Base-by-base conservation (phyloP, 2,329 filamentous ascomycete genomes). In the Alternaria arbusti region DNA sequence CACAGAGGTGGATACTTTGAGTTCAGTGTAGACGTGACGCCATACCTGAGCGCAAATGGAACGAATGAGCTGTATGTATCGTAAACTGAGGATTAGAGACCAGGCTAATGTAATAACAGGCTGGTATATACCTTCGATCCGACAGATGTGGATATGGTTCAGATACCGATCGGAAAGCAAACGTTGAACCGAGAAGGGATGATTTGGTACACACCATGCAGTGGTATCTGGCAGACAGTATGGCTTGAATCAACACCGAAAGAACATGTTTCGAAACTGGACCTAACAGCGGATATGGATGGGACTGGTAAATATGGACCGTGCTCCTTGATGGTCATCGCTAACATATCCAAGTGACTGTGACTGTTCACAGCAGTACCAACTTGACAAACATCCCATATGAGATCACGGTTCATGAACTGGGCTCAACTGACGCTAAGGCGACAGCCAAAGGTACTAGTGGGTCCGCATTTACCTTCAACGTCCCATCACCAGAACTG, bases 171-270 rank as follows among this genome's bases (percentile, higher is more conserved):
- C 46, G 90, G 90, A 65, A 91, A 91, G 74, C 89, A 91, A 74
- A 86, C 85, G 0, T 72, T 85, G 1, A 79, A 78, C 0, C 87
- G 86, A 0, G 84, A 82, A 11, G 86, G 89, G 69, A 74, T 72
- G 69, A 92, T 92, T 63, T 92, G 90, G 76, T 92, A 92, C 74
- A 88, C 88, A 0, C 88, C 90, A 0, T 92, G 90, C 74, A 90
- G 88, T 32, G 90, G 90, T 6, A 92, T 93, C 66, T 93, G 90
- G 90, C 90, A 92, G 73, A 85, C 85, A 17, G 90, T 92, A 0
- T 93, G 90, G 90, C 80, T 93, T 2, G 88, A 91, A 73, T 83
- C 86, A n/a, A 88, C 86, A 0, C 87, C 90, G 0, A 65, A 79
- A 0, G 84, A 86, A 54, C 81, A 89, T 68, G 86, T 92, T 58